Conservation (phyloP, 164 flowering plant genomes). For the Litsea cubeba region DNA sequence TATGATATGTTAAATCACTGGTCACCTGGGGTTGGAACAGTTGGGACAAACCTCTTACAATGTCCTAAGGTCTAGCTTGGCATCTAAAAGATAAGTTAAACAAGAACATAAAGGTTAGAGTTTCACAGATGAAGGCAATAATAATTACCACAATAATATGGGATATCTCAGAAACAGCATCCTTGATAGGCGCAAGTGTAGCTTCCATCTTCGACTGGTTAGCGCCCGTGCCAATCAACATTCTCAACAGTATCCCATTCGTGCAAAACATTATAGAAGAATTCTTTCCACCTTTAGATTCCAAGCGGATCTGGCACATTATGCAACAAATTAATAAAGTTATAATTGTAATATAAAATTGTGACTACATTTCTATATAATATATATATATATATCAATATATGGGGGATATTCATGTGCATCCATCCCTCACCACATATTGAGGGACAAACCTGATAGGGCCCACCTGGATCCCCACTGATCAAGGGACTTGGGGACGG, state of each 20-base stretch:
- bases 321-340: conserved; percentile 1
- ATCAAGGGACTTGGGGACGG: too few relatives aligned
- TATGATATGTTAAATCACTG: too few relatives aligned
- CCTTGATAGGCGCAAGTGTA: conserved; percentile 16
- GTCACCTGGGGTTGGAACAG: too few relatives aligned
- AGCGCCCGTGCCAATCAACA: conserved; percentile 52
- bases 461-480: too few relatives aligned
- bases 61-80: too few relatives aligned
- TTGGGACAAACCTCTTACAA: too few relatives aligned
- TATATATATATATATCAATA: too few relatives aligned
- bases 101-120: not conserved
- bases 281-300: conserved; percentile 77
- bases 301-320: conserved; percentile 69
- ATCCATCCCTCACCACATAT: too few relatives aligned
- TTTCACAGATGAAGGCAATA: not conserved
- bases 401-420: too few relatives aligned
- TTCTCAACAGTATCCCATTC: conserved; percentile 77
- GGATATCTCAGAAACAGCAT: conserved; percentile 41
- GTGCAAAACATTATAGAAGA: conserved; percentile 93
- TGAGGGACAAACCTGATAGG: too few relatives aligned
- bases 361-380: too few relatives aligned
- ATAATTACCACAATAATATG: conserved; percentile 85
- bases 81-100: too few relatives aligned
- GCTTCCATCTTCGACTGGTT: conserved; percentile 23
- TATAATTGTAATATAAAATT: not conserved